phyloP scores from a whole-genome alignment of 2,329 filamentous ascomycete species.

The Lasiodiplodia sp. region DNA sequence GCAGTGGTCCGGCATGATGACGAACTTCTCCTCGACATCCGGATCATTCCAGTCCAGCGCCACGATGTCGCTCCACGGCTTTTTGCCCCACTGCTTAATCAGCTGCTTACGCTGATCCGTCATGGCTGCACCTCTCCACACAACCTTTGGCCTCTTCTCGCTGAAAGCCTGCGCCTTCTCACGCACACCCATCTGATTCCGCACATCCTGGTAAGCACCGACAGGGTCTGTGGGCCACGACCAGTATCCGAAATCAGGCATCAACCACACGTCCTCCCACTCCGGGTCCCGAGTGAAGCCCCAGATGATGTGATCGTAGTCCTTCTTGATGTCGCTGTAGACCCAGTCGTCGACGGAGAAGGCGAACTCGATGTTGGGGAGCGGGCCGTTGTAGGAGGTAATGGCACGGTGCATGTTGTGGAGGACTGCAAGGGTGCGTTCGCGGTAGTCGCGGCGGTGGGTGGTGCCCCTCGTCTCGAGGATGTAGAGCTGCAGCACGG shows the following conservation, averaged over 20 bases:
- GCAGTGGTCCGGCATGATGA: conserved; percentile 38
- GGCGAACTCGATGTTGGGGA: conserved; percentile 62
- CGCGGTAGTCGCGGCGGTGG: conserved; percentile 33
- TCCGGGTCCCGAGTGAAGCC: conserved; percentile 30
- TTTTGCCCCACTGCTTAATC: conserved; percentile 35
- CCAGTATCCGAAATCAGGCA: conserved; percentile 37
- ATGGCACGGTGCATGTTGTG: conserved; percentile 63
- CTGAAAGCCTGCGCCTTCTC: conserved; percentile 32
- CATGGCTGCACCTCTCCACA: conserved; percentile 45
- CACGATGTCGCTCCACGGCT: conserved; percentile 41
- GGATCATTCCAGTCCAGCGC: conserved; percentile 39
- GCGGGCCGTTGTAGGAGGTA: conserved; percentile 55
- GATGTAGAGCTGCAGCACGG: conserved; percentile 42
- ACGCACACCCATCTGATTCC: conserved; percentile 29
- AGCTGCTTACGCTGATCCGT: conserved; percentile 39
- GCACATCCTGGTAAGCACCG: conserved; percentile 33
- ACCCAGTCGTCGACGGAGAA: conserved; percentile 52
- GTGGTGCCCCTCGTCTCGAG: conserved; percentile 38
- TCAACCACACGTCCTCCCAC: conserved; percentile 33
- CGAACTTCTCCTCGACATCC: conserved; percentile 21
- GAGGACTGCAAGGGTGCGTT: conserved; percentile 54
- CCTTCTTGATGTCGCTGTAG: conserved; percentile 37
- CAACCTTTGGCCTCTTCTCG: conserved; percentile 38
- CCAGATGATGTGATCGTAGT: conserved; percentile 31
- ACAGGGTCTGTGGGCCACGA: conserved; percentile 31